phyloP scores from a whole-genome alignment of 257 asterid genomes.

The Penstemon barbatus region DNA sequence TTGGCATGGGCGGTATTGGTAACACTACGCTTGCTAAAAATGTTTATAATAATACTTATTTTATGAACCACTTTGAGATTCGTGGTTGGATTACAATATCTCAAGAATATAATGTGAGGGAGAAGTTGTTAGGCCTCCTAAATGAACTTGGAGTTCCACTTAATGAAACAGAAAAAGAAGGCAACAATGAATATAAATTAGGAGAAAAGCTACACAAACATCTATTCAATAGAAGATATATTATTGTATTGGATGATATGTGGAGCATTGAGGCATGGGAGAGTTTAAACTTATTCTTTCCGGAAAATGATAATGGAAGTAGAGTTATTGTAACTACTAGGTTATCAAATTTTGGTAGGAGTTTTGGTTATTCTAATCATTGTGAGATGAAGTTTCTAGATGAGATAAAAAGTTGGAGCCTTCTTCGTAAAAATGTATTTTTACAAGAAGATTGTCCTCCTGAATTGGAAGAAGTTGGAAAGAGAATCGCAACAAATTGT shows the following conservation, averaged over 20 bases:
- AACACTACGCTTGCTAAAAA: constrained; percentile 36
- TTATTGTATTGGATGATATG: neutral
- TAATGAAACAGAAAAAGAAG: neutral
- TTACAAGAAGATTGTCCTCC: constrained; percentile 13
- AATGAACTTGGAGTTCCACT: neutral
- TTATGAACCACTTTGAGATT: neutral
- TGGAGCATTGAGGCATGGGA: constrained; percentile 12
- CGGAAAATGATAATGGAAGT: constrained; percentile 18
- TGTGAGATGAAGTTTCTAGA: constrained; percentile 20
- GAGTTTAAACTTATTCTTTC: neutral
- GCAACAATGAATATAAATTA: neutral
- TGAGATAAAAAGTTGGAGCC: constrained; percentile 27
- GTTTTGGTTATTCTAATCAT: neutral
- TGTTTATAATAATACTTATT: neutral
- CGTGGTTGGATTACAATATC: constrained; percentile 26
- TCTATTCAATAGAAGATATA: constrained; percentile 6
- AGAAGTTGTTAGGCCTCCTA: neutral
- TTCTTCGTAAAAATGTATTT: constrained; percentile 19
- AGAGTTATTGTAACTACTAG: constrained; percentile 25
- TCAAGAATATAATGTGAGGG: constrained; percentile 1
- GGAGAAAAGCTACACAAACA: constrained; percentile 6
- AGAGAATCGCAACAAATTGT: constrained; percentile 20
- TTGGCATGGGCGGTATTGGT: constrained; percentile 29
- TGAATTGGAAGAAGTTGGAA: constrained; percentile 22
- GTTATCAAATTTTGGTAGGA: neutral